phyloP scores from a whole-genome alignment of 192 early-diverging fungal genomes.

The Ambispora gerdemannii region DNA sequence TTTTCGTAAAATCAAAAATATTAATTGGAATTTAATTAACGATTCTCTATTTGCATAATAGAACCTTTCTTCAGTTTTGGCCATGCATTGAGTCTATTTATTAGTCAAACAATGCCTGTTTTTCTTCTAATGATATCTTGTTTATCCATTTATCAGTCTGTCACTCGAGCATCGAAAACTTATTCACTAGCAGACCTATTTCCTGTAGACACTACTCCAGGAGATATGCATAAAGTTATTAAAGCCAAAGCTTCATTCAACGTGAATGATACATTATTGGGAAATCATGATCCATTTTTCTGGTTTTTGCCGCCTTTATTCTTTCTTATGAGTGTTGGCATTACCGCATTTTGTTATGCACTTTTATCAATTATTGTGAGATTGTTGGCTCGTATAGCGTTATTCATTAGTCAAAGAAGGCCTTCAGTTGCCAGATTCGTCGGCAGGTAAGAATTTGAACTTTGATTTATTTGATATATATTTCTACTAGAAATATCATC shows the following conservation, averaged over 20 bases:
- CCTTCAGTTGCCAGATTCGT: constrained; percentile 25
- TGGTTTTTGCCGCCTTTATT: constrained; percentile 51
- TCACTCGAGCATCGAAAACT: constrained; percentile 29
- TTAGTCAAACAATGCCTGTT: constrained; percentile 35
- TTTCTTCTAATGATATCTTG: constrained; percentile 36
- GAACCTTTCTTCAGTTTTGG: constrained; percentile 43
- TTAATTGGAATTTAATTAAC: too few relatives aligned
- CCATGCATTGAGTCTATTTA: constrained; percentile 36
- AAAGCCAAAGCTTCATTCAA: constrained; percentile 31
- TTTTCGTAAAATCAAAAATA: neutral
- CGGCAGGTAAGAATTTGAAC: constrained; percentile 28
- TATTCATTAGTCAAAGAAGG: constrained; percentile 31
- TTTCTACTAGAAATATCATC: neutral
- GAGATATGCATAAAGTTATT: constrained; percentile 17
- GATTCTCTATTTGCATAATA: constrained; percentile 11
- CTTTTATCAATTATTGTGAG: constrained; percentile 34
- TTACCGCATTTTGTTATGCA: constrained; percentile 39
- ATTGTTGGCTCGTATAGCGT: constrained; percentile 10
- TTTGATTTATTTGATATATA: neutral
- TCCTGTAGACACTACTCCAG: constrained; percentile 5
- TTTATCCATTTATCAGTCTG: constrained; percentile 39
- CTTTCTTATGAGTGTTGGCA: constrained; percentile 45
- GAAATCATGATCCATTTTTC: constrained; percentile 51
- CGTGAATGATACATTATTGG: constrained; percentile 43
- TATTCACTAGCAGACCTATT: constrained; percentile 15